Evolutionary conservation across 179 eudicot species (phyloP).

Genomic region (Heliamphora pulchella): DNA sequence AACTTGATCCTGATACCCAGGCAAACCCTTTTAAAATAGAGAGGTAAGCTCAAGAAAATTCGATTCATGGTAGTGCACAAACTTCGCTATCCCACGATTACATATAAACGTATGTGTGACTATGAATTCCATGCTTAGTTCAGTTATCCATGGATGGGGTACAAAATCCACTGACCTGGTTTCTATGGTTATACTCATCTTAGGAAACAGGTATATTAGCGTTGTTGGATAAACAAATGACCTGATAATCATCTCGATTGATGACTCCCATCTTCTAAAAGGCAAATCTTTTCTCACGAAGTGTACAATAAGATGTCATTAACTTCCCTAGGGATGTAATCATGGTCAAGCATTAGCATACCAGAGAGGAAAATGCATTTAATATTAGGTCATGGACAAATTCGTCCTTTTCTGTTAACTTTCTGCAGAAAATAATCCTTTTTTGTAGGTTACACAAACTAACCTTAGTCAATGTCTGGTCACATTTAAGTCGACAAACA

Average conservation of each 20-base stretch:
- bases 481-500: background rate
- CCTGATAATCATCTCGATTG: no score
- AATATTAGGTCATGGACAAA: background rate
- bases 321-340: no score
- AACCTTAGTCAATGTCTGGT: background rate
- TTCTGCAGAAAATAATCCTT: background rate
- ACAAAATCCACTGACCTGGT: background rate
- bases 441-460: background rate
- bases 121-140: background rate
- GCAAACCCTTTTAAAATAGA: background rate
- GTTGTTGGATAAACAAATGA: no score
- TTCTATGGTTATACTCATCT: no score
- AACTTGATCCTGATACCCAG: background rate
- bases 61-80: background rate
- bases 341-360: no score
- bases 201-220: no score
- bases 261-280: no score
- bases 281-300: no score
- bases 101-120: no score
- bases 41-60: background rate
- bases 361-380: background rate
- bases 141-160: background rate
- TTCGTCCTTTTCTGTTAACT: background rate
- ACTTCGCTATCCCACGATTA: no score
- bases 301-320: no score